These are phyloP conservation scores for Cytospora schulzeri DNA, from an alignment of 2,329 filamentous ascomycete genomes.

Conservation along the genomic window DNA sequence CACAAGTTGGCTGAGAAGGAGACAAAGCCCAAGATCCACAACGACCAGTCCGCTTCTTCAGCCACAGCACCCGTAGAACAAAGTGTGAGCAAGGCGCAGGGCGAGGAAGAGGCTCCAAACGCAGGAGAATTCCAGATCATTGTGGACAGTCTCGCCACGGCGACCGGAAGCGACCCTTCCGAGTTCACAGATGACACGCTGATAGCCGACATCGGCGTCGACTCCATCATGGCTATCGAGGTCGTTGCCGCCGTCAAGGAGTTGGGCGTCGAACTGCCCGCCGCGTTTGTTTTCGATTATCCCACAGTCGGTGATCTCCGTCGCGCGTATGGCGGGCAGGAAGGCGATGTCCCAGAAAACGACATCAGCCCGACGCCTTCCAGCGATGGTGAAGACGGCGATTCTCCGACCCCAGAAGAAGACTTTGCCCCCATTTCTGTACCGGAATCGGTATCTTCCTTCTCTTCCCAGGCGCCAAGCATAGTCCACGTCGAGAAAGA, in stretches of 20 bases:
- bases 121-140: slow-evolving; percentile 7
- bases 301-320: slow-evolving; percentile 30
- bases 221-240: slow-evolving; percentile 34
- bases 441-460: too few relatives aligned
- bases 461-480: neutral
- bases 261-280: slow-evolving; percentile 29
- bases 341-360: slow-evolving; percentile 2
- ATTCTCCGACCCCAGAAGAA: slow-evolving; percentile 7
- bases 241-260: slow-evolving; percentile 31
- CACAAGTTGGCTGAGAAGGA: neutral
- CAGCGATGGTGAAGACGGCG: too few relatives aligned
- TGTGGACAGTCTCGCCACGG: slow-evolving; percentile 29
- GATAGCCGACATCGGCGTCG: slow-evolving; percentile 33
- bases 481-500: slow-evolving; percentile 1
- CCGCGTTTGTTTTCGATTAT: slow-evolving; percentile 29
- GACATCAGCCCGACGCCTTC: neutral
- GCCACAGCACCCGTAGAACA: slow-evolving; percentile 2
- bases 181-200: slow-evolving; percentile 30
- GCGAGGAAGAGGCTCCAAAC: neutral
- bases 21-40: neutral
- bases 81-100: neutral
- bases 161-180: slow-evolving; percentile 29
- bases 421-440: too few relatives aligned
- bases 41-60: neutral
- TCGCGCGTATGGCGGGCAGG: slow-evolving; percentile 23